Evolutionary conservation across 2,329 filamentous ascomycete genomes (phyloP).

Genomic region (Chaetomiaceae sp.): DNA sequence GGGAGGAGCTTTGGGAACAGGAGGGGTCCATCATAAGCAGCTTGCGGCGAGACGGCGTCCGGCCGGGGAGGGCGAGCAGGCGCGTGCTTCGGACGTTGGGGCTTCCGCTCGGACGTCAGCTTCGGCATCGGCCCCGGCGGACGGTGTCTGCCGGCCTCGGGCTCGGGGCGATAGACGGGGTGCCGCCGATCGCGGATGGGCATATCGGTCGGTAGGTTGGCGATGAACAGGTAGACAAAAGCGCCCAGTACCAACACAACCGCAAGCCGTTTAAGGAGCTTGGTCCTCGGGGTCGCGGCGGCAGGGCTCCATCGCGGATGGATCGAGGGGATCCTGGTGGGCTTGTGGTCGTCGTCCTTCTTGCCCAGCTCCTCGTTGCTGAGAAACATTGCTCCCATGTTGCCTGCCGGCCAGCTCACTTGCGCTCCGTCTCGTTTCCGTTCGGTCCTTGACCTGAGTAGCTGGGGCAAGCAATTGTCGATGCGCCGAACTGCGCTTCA

Average conservation of each 20-base stretch:
- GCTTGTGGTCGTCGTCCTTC: slow-evolving; percentile 55
- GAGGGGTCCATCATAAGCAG: slow-evolving; percentile 62
- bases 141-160: slow-evolving; percentile 10
- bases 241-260: slow-evolving; percentile 44
- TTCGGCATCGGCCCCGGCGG: slow-evolving; percentile 9
- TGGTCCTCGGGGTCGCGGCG: slow-evolving; percentile 44
- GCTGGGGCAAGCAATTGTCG: background rate
- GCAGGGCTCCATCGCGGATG: slow-evolving; percentile 38
- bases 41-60: background rate
- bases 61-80: background rate
- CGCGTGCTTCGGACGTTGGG: too few relatives aligned
- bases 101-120: slow-evolving; percentile 9
- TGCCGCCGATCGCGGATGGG: slow-evolving; percentile 37
- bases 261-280: slow-evolving; percentile 50
- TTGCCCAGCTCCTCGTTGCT: slow-evolving; percentile 55
- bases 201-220: slow-evolving; percentile 53
- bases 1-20: slow-evolving; percentile 61
- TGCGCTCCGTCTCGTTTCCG: too few relatives aligned
- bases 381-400: slow-evolving; percentile 45
- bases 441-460: too few relatives aligned
- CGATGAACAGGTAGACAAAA: slow-evolving; percentile 59
- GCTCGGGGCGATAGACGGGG: slow-evolving; percentile 32
- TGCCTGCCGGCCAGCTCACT: slow-evolving; percentile 23
- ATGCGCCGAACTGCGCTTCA: slow-evolving; percentile 11
- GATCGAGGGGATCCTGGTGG: slow-evolving; percentile 29